A percentile compares a stretch with the other conserved stretches of the same genome.
Evolutionary conservation across 768 basidiomycete species (phyloP).

Genomic region (Fistulinella prunicolor): DNA sequence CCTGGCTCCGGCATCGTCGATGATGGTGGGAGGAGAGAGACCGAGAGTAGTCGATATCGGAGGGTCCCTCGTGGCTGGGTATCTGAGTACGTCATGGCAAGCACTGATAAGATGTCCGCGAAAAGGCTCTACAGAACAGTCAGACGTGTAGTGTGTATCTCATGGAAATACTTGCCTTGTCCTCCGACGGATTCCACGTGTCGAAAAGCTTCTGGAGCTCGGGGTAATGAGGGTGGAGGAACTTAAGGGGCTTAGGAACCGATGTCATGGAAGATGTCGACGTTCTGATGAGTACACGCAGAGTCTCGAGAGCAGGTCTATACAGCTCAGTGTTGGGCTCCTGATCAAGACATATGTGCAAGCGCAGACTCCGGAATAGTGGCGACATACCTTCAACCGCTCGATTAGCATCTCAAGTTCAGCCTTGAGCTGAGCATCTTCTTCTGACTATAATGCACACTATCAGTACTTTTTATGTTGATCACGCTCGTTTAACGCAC

Average conservation of each 20-base stretch:
- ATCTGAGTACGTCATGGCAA: slow-evolving; percentile 99
- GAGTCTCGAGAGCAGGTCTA: slow-evolving; percentile 86
- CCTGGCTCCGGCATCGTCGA: slow-evolving; percentile 83
- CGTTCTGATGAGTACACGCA: slow-evolving; percentile 90
- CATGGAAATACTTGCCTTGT: slow-evolving; percentile 44
- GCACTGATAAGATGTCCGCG: slow-evolving; percentile 94
- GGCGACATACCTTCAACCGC: slow-evolving; percentile 69
- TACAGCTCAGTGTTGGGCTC: slow-evolving; percentile 86
- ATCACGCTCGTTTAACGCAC: slow-evolving; percentile 46
- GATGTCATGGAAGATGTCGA: slow-evolving; percentile 99
- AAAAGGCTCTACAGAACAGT: slow-evolving; percentile 68
- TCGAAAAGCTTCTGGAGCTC: slow-evolving; percentile 82
- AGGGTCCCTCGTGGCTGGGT: slow-evolving; percentile 95
- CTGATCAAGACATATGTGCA: slow-evolving; percentile 41
- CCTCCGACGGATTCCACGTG: slow-evolving; percentile 71
- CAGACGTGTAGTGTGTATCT: not conserved
- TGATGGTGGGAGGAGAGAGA: slow-evolving; percentile 59
- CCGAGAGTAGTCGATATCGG: slow-evolving; percentile 83
- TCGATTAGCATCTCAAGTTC: slow-evolving; percentile 98
- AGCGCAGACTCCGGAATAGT: slow-evolving; percentile 1
- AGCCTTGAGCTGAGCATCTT: slow-evolving; percentile 88
- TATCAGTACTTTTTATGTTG: slow-evolving; percentile 8
- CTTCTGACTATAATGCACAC: slow-evolving; percentile 67
- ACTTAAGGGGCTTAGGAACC: slow-evolving; percentile 98
- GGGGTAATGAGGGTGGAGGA: slow-evolving; percentile 92